A percentile compares a stretch with the other conserved stretches of the same genome.
Evolutionary conservation across 2,329 filamentous ascomycete species (phyloP).

Genomic region (Epichloe sp.): DNA sequence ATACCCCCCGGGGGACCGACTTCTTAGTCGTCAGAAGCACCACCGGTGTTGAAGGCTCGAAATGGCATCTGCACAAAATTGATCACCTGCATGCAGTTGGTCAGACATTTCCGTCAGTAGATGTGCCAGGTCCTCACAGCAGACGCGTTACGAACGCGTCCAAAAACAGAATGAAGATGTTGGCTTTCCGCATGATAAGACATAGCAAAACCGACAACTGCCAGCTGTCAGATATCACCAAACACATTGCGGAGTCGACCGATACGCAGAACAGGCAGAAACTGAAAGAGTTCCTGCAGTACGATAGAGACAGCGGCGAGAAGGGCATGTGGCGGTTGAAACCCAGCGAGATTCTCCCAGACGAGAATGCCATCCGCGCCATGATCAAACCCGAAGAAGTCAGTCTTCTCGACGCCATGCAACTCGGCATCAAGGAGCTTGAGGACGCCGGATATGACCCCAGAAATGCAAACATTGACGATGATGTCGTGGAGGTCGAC

Average conservation of each 20-base stretch:
- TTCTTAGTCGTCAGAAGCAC: conserved; percentile 77
- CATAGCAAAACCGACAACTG: conserved; percentile 58
- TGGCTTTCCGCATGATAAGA: conserved; percentile 77
- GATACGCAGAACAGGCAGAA: conserved; percentile 95
- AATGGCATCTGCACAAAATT: conserved; percentile 76
- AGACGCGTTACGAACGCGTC: conserved; percentile 93
- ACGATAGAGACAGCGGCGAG: conserved; percentile 59
- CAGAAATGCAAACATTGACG: conserved; percentile 46
- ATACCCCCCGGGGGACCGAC: conserved; percentile 62
- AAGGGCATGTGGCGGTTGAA: conserved; percentile 74
- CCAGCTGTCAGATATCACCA: conserved; percentile 73
- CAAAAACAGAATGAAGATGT: conserved; percentile 93
- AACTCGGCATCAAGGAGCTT: conserved; percentile 82
- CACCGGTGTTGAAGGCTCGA: conserved; percentile 63
- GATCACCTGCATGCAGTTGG: conserved; percentile 86
- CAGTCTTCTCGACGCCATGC: conserved; percentile 90
- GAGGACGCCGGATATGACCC: conserved; percentile 78
- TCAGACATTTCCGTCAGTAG: conserved; percentile 81
- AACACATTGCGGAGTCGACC: conserved; percentile 82
- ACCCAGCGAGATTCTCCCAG: conserved; percentile 59
- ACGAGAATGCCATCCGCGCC: conserved; percentile 65
- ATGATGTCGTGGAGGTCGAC: conserved; percentile 52
- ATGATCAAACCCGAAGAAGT: conserved; percentile 96
- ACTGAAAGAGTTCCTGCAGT: conserved; percentile 89
- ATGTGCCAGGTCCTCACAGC: conserved; percentile 87